Base-by-base conservation (phyloP, 2,329 filamentous ascomycete species). In the Colletotrichum sp. region DNA sequence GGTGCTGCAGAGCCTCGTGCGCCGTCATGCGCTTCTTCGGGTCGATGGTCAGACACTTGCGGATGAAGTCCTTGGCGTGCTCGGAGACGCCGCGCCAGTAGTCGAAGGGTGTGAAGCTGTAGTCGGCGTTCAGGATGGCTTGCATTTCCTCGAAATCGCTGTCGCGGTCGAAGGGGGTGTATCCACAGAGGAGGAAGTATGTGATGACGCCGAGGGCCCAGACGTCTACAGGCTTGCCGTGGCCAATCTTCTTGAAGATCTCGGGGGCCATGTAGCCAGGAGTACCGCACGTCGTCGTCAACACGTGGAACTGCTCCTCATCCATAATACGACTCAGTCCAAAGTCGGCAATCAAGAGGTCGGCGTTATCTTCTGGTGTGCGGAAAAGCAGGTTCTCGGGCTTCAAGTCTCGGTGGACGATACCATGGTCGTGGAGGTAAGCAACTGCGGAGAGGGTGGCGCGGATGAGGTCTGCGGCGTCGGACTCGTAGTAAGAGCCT, bases 71-170 rank as follows among this genome's bases (percentile, higher is more conserved):
- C 81, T 97, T 94, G 56, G 96, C 95, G 64, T 92, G 90, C 68
- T 93, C 89, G 28, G 95, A 98, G 77, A 99, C 96, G 76, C 95
- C 95, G 77, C 96, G 94, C 97, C 97, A 99, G 89, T 98, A 98
- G 83, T 98, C 96, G 76, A 95, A 87, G 2, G 97, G 97, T 5
- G 95, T 96, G 85, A 98, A 99, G 82, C 92, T 94, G 88, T 98
- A 99, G 87, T 98, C 96, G 75, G 97, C 97, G 77, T 96, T 94
- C 72, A 98, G 92, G 82, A 99, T 99, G 80, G 97, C 97, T 87
- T 98, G 96, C 96, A 99, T 98, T 87, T 99, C 97, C 87, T 99
- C 97, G 81, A 98, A 93, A 85, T 99, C 98, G 80, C 93, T 96
- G 85, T 98, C 97, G 71, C 97, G 94, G 86, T 99, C 97, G 84